A percentile compares a stretch with the other conserved stretches of the same genome.
These are phyloP conservation scores for Tuber brumale DNA, from an alignment of 495 filamentous ascomycete genomes.

Conservation along the genomic window DNA sequence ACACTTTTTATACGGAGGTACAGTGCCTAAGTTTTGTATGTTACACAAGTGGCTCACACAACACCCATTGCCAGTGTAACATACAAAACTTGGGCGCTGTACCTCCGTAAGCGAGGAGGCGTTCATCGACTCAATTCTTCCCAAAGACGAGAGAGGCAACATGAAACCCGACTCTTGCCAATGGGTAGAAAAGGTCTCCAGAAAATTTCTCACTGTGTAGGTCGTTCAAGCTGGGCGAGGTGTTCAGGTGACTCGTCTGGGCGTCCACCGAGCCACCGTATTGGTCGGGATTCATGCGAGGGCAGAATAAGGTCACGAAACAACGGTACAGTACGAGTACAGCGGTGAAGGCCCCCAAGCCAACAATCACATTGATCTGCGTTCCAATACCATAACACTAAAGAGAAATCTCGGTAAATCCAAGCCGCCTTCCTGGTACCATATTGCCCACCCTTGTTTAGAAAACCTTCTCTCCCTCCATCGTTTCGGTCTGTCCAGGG, in stretches of 20 bases:
- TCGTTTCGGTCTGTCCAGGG: conserved; percentile 15
- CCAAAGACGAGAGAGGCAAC: not conserved
- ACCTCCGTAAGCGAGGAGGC: not conserved
- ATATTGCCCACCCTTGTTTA: not conserved
- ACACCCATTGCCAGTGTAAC: too few relatives aligned
- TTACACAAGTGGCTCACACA: too few relatives aligned
- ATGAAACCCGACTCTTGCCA: not conserved
- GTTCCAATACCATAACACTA: not conserved
- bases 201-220: not conserved
- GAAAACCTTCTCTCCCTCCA: conserved; percentile 14
- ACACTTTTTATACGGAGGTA: too few relatives aligned
- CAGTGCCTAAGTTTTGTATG: too few relatives aligned
- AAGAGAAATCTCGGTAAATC: not conserved
- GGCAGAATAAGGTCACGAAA: not conserved
- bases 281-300: not conserved
- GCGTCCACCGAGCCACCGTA: not conserved
- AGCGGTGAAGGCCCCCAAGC: not conserved
- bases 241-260: not conserved
- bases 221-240: not conserved
- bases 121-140: not conserved
- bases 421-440: not conserved
- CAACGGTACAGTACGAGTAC: not conserved
- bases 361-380: not conserved
- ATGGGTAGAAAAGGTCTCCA: not conserved
- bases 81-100: too few relatives aligned